These are phyloP conservation scores for Hyaloscypha variabilis DNA, from an alignment of 495 filamentous ascomycete species.

Conservation along the genomic window DNA sequence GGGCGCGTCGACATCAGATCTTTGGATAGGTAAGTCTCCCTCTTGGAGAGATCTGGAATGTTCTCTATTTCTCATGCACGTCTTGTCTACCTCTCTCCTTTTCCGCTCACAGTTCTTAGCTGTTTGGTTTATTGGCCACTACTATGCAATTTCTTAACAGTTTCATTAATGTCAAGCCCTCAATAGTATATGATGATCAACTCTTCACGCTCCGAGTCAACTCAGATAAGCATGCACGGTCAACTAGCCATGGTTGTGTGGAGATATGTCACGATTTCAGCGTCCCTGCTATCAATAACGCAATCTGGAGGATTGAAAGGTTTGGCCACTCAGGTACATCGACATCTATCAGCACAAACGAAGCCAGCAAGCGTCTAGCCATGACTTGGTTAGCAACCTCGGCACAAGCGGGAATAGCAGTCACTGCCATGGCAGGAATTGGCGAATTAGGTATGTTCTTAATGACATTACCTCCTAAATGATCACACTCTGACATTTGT, in stretches of 20 bases:
- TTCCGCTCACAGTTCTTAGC: too few relatives aligned
- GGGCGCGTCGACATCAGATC: constrained; percentile 12
- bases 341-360: constrained; percentile 18
- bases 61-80: background rate
- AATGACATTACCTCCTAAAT: background rate
- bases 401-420: constrained; percentile 9
- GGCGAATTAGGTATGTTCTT: constrained; percentile 8
- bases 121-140: too few relatives aligned
- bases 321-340: constrained; percentile 16
- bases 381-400: constrained; percentile 24
- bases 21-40: constrained; percentile 6
- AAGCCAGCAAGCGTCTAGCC: background rate
- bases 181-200: constrained; percentile 9
- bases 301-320: background rate
- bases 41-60: background rate
- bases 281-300: constrained; percentile 1
- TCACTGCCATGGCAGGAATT: constrained; percentile 6
- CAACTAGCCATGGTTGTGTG: background rate
- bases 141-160: background rate
- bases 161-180: background rate
- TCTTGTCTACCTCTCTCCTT: background rate
- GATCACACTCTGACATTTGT: background rate
- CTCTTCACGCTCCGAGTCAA: constrained; percentile 11
- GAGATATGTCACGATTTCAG: background rate
- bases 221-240: constrained; percentile 1